These are phyloP conservation scores for Aspergillus nidulans DNA, from an alignment of 495 filamentous ascomycete genomes.

Conservation along the genomic window DNA sequence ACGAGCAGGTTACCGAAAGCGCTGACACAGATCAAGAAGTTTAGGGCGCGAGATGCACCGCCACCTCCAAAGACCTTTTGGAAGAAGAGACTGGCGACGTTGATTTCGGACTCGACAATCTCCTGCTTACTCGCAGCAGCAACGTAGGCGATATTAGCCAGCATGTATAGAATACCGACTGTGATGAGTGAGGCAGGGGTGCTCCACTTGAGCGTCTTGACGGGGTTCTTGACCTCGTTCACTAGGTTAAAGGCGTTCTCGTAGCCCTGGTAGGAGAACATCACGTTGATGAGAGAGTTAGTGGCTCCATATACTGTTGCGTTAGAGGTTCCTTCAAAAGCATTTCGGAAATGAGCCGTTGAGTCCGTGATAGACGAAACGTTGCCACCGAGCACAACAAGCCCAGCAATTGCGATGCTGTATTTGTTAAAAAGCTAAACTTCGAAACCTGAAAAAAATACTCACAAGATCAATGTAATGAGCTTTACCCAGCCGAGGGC, in stretches of 20 bases:
- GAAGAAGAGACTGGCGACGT: constrained; percentile 58
- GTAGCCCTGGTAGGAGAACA: constrained; percentile 61
- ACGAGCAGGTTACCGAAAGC: constrained; percentile 62
- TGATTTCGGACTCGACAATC: constrained; percentile 47
- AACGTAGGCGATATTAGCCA: constrained; percentile 62
- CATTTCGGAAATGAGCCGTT: constrained; percentile 51
- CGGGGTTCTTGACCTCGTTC: constrained; percentile 62
- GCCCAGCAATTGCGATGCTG: constrained; percentile 52
- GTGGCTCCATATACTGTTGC: constrained; percentile 52
- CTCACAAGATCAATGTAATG: constrained; percentile 51
- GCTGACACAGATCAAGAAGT: constrained; percentile 57
- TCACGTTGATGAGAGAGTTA: constrained; percentile 57
- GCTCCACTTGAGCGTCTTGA: constrained; percentile 52
- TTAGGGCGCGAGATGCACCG: constrained; percentile 48
- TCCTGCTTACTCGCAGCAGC: constrained; percentile 52
- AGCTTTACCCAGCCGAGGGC: constrained; percentile 52
- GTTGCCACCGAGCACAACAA: constrained; percentile 58
- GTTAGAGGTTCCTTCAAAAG: constrained; percentile 48
- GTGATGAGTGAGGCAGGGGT: constrained; percentile 46
- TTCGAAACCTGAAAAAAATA: not conserved
- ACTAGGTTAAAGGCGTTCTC: constrained; percentile 61
- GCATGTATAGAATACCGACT: constrained; percentile 52
- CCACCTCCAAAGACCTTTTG: constrained; percentile 53
- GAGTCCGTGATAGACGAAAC: constrained; percentile 50
- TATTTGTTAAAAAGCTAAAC: not conserved